A percentile compares a stretch with the other conserved stretches of the same genome.
These are phyloP conservation scores for Geranium rotundifolium DNA, from an alignment of 345 rosid genomes.

Conservation along the genomic window DNA sequence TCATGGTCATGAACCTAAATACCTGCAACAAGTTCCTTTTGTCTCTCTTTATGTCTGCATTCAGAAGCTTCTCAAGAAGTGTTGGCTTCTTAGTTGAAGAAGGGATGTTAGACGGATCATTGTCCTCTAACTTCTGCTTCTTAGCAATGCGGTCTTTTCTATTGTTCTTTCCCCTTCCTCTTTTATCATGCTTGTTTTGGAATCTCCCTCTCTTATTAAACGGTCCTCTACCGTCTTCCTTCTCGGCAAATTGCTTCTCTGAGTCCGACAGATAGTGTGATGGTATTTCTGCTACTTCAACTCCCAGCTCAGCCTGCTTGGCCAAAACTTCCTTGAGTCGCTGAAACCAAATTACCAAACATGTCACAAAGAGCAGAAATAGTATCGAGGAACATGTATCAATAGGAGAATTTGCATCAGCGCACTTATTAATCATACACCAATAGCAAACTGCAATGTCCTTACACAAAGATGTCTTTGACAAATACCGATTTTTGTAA, in stretches of 20 bases:
- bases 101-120: constrained; percentile 19
- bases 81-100: constrained; percentile 36
- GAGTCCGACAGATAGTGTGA: constrained; percentile 47
- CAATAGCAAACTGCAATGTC: too few relatives aligned
- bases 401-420: not conserved
- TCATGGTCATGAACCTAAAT: constrained; percentile 57
- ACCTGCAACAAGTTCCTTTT: constrained; percentile 55
- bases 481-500: too few relatives aligned
- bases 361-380: not conserved
- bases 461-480: too few relatives aligned
- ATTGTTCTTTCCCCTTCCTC: constrained; percentile 39
- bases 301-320: constrained; percentile 84
- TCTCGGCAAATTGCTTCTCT: constrained; percentile 21
- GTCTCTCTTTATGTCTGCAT: constrained; percentile 57
- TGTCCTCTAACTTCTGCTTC: constrained; percentile 15
- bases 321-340: constrained; percentile 79
- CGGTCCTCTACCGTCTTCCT: constrained; percentile 20
- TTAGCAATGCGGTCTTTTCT: constrained; percentile 20
- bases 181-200: constrained; percentile 32
- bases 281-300: constrained; percentile 90
- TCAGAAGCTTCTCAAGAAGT: constrained; percentile 73
- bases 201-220: constrained; percentile 23
- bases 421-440: too few relatives aligned
- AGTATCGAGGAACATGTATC: not conserved
- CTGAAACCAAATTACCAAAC: constrained; percentile 25